Evolutionary conservation across 1,284 basidiomycete species (phyloP), one percentile per base, ranked within the genome.

Genomic region (Kwoniella shivajii): DNA sequence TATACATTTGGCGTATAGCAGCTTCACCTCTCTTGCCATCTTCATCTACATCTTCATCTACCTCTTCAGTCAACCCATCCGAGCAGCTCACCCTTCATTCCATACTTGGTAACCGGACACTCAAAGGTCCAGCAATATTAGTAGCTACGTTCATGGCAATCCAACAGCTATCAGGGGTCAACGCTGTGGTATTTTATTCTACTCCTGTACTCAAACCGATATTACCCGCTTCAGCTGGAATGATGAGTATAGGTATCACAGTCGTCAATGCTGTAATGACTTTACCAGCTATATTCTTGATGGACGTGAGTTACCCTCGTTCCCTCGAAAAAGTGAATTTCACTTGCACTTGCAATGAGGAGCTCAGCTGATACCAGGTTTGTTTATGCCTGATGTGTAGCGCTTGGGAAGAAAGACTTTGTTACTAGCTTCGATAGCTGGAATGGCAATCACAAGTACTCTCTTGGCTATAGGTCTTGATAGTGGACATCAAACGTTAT

Each of bases 101-200:
- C 29, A 60, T 75, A 9, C 75, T 91, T 39, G 68, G 73, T 48
- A 80, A 85, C 26, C 79, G 78, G 16, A 84, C 88, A 44, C 77
- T 90, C 33, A 82, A 86, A 36, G 80, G 78, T 42, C 88, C 90
- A 1, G 80, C 92, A n/a, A 70, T 85, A 4, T 84, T 89, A 39
- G 82, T 89, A 18, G 84, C 84, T 55, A 83, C 86, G 61, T 86
- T 86, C 2, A 89, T 92, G 87, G 67, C 85, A 18, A 83, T 85
- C 11, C 90, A 92, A 68, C 90, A 92, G 73, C 61, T 90, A 18
- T 90, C 88, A 43, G 90, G 89, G 82, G 84, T 87, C 65, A 87
- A 87, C 67, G 86, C 86, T 79, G 91, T 93, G 27, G 79, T 93
- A 48, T 94, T 92, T 73, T 94, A 93, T 78, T 92, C 89, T 74